Evolutionary conservation across 306 rosid genomes (phyloP).

Genomic region (Rosa persica): DNA sequence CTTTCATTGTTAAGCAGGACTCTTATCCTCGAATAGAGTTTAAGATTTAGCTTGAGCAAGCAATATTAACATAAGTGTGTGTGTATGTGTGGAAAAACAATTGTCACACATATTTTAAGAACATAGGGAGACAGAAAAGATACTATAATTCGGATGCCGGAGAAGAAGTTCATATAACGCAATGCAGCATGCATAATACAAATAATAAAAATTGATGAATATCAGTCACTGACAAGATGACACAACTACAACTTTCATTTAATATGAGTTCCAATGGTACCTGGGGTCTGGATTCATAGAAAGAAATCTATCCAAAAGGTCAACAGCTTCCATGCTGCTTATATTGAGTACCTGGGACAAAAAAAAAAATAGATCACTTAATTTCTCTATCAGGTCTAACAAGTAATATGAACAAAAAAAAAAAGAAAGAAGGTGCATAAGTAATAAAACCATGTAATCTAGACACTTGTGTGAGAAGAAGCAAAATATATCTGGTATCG

Average conservation of each 20-base stretch:
- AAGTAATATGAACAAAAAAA: neutral
- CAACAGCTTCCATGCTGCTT: conserved; percentile 79
- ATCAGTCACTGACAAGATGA: conserved; percentile 4
- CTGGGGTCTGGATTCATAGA: conserved; percentile 75
- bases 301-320: conserved; percentile 72
- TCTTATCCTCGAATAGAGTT: too few species aligned
- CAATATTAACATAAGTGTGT: too few species aligned
- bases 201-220: neutral
- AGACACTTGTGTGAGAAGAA: neutral
- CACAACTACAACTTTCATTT: conserved; percentile 9
- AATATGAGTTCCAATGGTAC: conserved; percentile 40
- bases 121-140: neutral
- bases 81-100: neutral
- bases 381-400: conserved; percentile 22
- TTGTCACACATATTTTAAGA: neutral
- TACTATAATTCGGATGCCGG: neutral
- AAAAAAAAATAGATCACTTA: conserved; percentile 21
- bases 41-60: too few species aligned
- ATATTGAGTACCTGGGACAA: conserved; percentile 55
- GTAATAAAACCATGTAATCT: neutral
- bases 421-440: neutral
- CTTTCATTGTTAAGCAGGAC: neutral
- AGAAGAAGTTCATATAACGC: neutral
- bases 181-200: neutral
- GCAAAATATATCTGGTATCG: neutral